phyloP scores from a whole-genome alignment of 257 asterid genomes.

The Echium plantagineum region DNA sequence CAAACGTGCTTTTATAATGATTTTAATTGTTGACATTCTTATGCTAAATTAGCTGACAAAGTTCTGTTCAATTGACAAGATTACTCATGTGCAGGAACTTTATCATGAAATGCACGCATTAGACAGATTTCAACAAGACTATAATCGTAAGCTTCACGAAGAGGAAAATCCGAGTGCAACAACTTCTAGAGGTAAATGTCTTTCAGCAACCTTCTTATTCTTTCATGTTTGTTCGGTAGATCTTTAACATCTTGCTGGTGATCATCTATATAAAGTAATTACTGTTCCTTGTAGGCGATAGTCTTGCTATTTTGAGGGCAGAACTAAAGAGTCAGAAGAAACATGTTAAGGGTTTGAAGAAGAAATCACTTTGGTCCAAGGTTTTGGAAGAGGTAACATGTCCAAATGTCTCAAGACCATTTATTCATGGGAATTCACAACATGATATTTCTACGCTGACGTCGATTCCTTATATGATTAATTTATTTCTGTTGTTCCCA shows the following conservation, averaged over 20 bases:
- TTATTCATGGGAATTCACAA: not conserved
- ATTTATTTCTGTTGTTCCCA: not conserved
- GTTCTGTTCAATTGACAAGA: not conserved
- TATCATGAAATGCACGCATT: slow-evolving; percentile 89
- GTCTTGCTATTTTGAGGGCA: slow-evolving; percentile 57
- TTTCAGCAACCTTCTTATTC: not conserved
- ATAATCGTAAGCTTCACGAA: slow-evolving; percentile 82
- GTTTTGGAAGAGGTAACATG: slow-evolving; percentile 82
- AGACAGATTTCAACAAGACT: slow-evolving; percentile 88
- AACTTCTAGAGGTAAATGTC: slow-evolving; percentile 65
- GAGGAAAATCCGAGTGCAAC: slow-evolving; percentile 66
- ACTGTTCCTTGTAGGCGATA: slow-evolving; percentile 51
- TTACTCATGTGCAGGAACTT: slow-evolving; percentile 56
- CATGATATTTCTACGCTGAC: not conserved
- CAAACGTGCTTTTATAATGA: not conserved
- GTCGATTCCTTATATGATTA: not conserved
- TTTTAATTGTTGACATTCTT: not conserved
- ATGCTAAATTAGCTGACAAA: not conserved
- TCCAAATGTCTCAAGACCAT: slow-evolving; percentile 4
- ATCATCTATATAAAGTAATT: slow-evolving; percentile 4
- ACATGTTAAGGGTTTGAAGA: slow-evolving; percentile 70
- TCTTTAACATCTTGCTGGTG: not conserved
- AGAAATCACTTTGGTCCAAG: slow-evolving; percentile 97
- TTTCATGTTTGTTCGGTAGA: not conserved
- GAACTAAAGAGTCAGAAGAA: slow-evolving; percentile 89